Conservation (phyloP, 2,329 filamentous ascomycete species). For the Dothistroma septosporum region DNA sequence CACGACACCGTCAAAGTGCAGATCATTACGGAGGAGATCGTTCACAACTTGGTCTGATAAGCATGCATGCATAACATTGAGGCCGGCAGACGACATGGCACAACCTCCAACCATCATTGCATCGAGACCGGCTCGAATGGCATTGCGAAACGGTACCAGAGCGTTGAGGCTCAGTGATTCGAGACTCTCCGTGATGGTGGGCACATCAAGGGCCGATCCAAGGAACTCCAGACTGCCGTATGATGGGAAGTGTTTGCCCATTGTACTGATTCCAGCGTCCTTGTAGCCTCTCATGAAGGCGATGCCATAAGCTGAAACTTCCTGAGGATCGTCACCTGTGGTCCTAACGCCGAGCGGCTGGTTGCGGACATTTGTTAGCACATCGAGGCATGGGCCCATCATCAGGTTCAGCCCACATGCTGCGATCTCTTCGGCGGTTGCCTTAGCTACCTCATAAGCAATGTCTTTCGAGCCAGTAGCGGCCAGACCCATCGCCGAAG, state of each 20-base stretch:
- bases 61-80: constrained; percentile 94
- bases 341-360: constrained; percentile 87
- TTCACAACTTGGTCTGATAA: constrained; percentile 90
- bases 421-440: constrained; percentile 85
- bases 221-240: constrained; percentile 94
- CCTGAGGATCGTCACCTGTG: constrained; percentile 86
- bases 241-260: constrained; percentile 94
- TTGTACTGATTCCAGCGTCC: constrained; percentile 80
- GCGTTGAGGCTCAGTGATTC: constrained; percentile 91
- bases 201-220: constrained; percentile 84
- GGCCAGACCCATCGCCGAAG: constrained; percentile 94
- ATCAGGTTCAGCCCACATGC: constrained; percentile 96
- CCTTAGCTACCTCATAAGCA: constrained; percentile 85
- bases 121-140: constrained; percentile 80
- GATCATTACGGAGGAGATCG: constrained; percentile 78
- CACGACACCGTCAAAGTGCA: constrained; percentile 86
- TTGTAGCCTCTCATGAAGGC: constrained; percentile 90
- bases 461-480: constrained; percentile 81
- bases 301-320: constrained; percentile 88
- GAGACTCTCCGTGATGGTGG: constrained; percentile 89
- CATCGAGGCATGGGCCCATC: constrained; percentile 87
- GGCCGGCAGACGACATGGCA: constrained; percentile 82
- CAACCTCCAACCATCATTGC: constrained; percentile 95
- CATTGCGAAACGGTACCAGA: constrained; percentile 84
- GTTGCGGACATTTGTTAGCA: constrained; percentile 86